Conservation (phyloP, 495 filamentous ascomycete species). For the Umbilicaria muhlenbergii region DNA sequence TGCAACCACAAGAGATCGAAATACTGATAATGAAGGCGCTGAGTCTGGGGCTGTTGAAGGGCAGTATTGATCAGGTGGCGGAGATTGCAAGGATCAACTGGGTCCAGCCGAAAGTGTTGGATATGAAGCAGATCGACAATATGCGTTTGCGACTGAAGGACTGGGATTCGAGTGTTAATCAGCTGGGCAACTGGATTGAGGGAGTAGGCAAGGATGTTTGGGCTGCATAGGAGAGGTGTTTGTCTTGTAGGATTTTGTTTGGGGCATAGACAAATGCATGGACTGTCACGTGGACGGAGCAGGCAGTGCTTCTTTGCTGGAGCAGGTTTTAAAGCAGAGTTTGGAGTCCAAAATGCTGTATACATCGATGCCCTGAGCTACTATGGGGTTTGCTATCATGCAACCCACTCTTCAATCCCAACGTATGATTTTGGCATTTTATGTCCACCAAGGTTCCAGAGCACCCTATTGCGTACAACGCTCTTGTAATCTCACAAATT, state of each 20-base stretch:
- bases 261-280: no score
- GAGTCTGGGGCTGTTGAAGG: constrained; percentile 75
- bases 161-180: constrained; percentile 91
- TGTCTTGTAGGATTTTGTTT: no score
- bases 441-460: no score
- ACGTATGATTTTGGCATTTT: no score
- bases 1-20: constrained; percentile 80
- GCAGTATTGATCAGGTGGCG: constrained; percentile 92
- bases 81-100: constrained; percentile 90
- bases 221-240: constrained; percentile 43
- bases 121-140: constrained; percentile 87
- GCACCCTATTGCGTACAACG: no score
- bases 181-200: constrained; percentile 91
- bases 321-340: constrained; percentile 12
- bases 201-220: constrained; percentile 75
- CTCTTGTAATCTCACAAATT: no score
- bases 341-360: no score
- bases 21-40: constrained; percentile 97
- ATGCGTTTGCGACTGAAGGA: constrained; percentile 80
- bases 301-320: neutral
- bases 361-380: no score
- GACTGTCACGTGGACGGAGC: no score
- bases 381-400: no score
- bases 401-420: no score
- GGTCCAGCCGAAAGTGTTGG: constrained; percentile 96